Conservation (phyloP, 2,329 filamentous ascomycete genomes). For the Colletotrichum sp. region DNA sequence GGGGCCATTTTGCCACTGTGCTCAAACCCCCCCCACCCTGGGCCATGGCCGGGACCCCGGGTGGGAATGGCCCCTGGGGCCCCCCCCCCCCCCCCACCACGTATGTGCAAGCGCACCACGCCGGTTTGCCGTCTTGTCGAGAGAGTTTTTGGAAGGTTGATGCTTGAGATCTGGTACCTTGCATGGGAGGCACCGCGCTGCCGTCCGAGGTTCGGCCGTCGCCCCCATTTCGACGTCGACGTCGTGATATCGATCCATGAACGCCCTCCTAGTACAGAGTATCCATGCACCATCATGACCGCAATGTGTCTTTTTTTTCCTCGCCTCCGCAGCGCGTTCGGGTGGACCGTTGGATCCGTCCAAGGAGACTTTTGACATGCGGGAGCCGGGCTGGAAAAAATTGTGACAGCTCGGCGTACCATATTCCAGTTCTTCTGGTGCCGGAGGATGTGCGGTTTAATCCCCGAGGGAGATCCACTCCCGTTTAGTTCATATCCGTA, state of each 20-base stretch:
- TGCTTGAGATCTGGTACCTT: slow-evolving; percentile 19
- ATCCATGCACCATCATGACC: not conserved
- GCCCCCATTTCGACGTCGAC: slow-evolving; percentile 12
- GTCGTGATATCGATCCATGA: slow-evolving; percentile 5
- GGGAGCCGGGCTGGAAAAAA: not conserved
- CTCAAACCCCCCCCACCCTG: no score
- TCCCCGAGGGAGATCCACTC: slow-evolving; percentile 3
- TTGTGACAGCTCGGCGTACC: not conserved
- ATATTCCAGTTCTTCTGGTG: not conserved
- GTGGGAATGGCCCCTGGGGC: no score
- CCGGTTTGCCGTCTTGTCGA: slow-evolving; percentile 14
- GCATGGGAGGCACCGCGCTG: slow-evolving; percentile 10
- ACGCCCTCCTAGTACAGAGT: not conserved
- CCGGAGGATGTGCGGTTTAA: not conserved
- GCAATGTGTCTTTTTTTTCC: not conserved
- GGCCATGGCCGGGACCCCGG: no score
- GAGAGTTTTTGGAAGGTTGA: slow-evolving; percentile 6
- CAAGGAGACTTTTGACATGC: not conserved
- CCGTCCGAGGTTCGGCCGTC: slow-evolving; percentile 18
- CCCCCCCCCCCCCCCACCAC: not conserved
- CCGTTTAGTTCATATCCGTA: not conserved
- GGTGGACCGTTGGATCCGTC: not conserved
- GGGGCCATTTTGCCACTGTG: no score
- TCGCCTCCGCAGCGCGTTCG: not conserved
- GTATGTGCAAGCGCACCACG: not conserved